Base-by-base conservation (phyloP, 1,284 basidiomycete species). In the Rhodotorula glutinis region DNA sequence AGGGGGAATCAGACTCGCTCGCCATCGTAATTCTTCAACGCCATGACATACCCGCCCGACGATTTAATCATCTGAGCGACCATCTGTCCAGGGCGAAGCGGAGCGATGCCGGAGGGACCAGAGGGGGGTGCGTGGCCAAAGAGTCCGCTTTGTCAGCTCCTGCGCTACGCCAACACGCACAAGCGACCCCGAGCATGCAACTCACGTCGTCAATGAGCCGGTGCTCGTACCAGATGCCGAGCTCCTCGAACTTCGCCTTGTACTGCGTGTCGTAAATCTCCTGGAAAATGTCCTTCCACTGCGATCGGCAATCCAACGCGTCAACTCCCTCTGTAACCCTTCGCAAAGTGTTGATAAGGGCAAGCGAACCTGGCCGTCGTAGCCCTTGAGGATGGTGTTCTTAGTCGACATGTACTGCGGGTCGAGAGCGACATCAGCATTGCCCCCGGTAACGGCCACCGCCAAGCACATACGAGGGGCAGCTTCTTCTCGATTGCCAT, bases 61-160 rank as follows among this genome's bases (percentile, higher is more conserved):
- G 90, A 92, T 83, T 98, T 99, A 86, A 98, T 88, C 54, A 85
- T 92, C 79, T 97, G 93, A 8, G 95, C 95, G 55, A 98, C 94
- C 92, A 96, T 95, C 82, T 95, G 90, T 11, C 9, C 14, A 44
- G 17, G 25, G 54, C 43, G 11, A 7, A 5, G 33, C 33, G 33
- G 33, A 38, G 33, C 33, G 33, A 11, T 38, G 33, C 7, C 33
- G 11, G 33, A 38, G 33, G 33, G 5, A 38, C 11, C 33, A 11
- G 33, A 38, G 11, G 33, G 33, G 33, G 33, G 33, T n/a, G n/a
- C n/a, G 33, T 11, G 33, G 33, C 7, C 33, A 5, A 38, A 38
- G 33, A 38, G 33, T 38, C 33, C 33, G 33, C 5, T 7, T 38
- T 11, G 33, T 38, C 33, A 38, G 33, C 33, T 5, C 11, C 33